Conservation (phyloP, 306 rosid genomes). For the Fragaria nilgerrensis region DNA sequence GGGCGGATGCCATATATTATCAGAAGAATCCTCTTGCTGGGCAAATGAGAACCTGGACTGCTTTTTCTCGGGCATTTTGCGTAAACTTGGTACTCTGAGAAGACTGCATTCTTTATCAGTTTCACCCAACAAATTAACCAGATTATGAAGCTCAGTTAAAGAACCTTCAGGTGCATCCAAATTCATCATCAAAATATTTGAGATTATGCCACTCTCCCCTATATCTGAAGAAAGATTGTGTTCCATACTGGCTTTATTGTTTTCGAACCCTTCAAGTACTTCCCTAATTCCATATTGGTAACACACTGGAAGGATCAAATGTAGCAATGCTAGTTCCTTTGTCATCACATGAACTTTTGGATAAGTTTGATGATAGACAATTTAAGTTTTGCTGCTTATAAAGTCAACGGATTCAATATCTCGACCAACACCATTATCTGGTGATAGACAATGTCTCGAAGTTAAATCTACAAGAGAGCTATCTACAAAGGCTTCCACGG, state of each 20-base stretch:
- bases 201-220: slow-evolving; percentile 88
- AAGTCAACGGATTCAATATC: neutral
- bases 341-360: neutral
- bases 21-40: slow-evolving; percentile 62
- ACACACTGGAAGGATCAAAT: slow-evolving; percentile 38
- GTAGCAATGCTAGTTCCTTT: slow-evolving; percentile 1
- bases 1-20: slow-evolving; percentile 2
- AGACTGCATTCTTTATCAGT: slow-evolving; percentile 41
- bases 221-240: slow-evolving; percentile 41
- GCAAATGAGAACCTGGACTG: slow-evolving; percentile 94
- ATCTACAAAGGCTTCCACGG: slow-evolving; percentile 1
- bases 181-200: slow-evolving; percentile 78
- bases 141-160: slow-evolving; percentile 54
- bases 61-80: slow-evolving; percentile 60
- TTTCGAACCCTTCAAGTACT: slow-evolving; percentile 31
- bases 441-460: slow-evolving; percentile 3
- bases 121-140: slow-evolving; percentile 63
- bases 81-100: slow-evolving; percentile 48
- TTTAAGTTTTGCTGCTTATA: neutral
- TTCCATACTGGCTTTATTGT: slow-evolving; percentile 34
- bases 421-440: neutral
- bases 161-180: slow-evolving; percentile 67
- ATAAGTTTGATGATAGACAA: neutral
- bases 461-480: neutral
- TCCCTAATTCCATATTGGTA: slow-evolving; percentile 40